phyloP scores from a whole-genome alignment of 2,329 filamentous ascomycete genomes.

The Xylariaceae sp. region DNA sequence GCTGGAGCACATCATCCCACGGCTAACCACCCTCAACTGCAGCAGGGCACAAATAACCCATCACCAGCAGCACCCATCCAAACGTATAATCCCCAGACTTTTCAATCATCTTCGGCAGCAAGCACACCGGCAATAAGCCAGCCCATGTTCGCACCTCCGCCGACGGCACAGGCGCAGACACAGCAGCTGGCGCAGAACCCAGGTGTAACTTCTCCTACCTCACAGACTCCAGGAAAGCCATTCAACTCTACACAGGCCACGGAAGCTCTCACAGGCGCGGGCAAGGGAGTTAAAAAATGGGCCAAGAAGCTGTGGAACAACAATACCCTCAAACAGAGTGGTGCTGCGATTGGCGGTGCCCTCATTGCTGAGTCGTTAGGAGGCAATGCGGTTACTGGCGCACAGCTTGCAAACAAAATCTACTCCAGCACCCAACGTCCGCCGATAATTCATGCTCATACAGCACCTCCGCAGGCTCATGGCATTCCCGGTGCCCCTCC shows the following conservation, averaged over 20 bases:
- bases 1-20: conserved; percentile 4
- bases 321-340: conserved; percentile 35
- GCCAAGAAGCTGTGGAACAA: conserved; percentile 39
- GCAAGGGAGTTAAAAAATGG: conserved; percentile 42
- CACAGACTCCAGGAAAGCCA: conserved; percentile 22
- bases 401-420: conserved; percentile 20
- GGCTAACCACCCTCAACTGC: conserved; percentile 1
- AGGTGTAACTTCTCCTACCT: conserved; percentile 15
- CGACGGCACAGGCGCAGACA: not conserved
- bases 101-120: not conserved
- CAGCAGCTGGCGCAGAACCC: conserved; percentile 16
- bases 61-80: conserved; percentile 8
- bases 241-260: conserved; percentile 33
- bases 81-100: conserved; percentile 3
- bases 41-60: conserved; percentile 1
- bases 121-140: conserved; percentile 5
- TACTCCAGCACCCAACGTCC: conserved; percentile 19
- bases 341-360: conserved; percentile 33
- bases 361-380: conserved; percentile 30
- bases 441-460: conserved; percentile 22
- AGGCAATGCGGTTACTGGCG: conserved; percentile 17
- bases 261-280: conserved; percentile 30
- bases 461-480: conserved; percentile 22
- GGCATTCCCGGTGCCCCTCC: conserved; percentile 2
- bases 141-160: conserved; percentile 13